These are phyloP conservation scores for Debaryomycetaceae sp. DNA, from an alignment of 1,139 yeast genomes.

Conservation along the genomic window DNA sequence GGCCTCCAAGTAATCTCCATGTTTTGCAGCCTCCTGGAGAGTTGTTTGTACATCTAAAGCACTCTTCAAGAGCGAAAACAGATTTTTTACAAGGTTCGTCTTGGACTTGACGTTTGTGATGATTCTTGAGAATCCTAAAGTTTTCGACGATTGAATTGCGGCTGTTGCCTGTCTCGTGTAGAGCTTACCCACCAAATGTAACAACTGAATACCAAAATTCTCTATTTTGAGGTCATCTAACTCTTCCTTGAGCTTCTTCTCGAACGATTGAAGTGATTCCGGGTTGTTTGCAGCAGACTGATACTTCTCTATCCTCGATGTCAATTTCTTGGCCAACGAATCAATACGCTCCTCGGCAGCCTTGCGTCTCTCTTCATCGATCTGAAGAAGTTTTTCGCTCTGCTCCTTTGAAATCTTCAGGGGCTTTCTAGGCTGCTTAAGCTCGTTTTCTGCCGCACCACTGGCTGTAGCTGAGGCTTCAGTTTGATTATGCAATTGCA, in stretches of 20 bases:
- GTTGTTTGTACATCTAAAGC: slow-evolving; percentile 43
- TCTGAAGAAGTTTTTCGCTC: slow-evolving; percentile 50
- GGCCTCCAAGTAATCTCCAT: slow-evolving; percentile 45
- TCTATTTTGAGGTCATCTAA: slow-evolving; percentile 55
- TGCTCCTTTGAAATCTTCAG: slow-evolving; percentile 45
- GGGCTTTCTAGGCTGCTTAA: slow-evolving; percentile 26
- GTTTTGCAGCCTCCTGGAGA: slow-evolving; percentile 41
- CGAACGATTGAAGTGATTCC: slow-evolving; percentile 36
- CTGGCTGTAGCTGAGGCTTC: slow-evolving; percentile 3
- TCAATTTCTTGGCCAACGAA: slow-evolving; percentile 47
- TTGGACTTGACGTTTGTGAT: slow-evolving; percentile 46
- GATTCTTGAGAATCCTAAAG: slow-evolving; percentile 50
- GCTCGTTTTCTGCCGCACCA: slow-evolving; percentile 15
- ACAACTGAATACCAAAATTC: slow-evolving; percentile 45
- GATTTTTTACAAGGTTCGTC: slow-evolving; percentile 36
- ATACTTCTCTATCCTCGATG: slow-evolving; percentile 41
- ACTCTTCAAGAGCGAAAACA: slow-evolving; percentile 37
- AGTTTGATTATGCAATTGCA: neutral
- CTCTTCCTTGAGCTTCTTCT: slow-evolving; percentile 45
- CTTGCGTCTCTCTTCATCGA: slow-evolving; percentile 54
- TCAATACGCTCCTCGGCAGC: slow-evolving; percentile 54
- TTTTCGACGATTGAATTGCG: slow-evolving; percentile 32
- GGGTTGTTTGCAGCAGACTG: slow-evolving; percentile 21
- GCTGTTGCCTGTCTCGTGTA: slow-evolving; percentile 58
- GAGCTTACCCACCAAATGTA: slow-evolving; percentile 59